Base-by-base conservation (phyloP, 495 filamentous ascomycete species). In the Aspergillus cristatus region DNA sequence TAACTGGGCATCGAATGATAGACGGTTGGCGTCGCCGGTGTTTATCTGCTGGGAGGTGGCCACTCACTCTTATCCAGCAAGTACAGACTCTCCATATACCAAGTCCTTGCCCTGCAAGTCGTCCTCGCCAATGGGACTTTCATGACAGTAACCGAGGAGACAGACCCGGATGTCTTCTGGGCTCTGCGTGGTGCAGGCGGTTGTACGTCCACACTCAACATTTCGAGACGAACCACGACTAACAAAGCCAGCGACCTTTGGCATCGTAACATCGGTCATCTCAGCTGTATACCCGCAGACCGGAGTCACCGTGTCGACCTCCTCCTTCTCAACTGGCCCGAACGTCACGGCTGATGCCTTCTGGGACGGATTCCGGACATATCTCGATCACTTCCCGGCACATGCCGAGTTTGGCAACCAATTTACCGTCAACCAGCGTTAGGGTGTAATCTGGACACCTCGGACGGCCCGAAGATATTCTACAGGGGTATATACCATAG, bases 161-260 rank as follows among this genome's bases (percentile, higher is more conserved):
- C 54, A 24, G 65, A 81, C 40, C 41, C 70, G 0, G 79, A 82
- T 29, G 69, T 81, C 7, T 84, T 79, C 64, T 82, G 71, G 47
- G 70, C 70, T 14, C 49, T 78, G 18, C 45, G 57, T 31, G 58
- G 58, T 28, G 58, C 55, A 14, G 58, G 58, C 33, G 58, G 53
- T 28, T 42, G 24, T 50, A 36, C 24, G 40, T 35, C 29, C 14
- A 18, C 7, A 4, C 15, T 33, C 20, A 14, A 18, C 20, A 17
- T 18, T 8, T 15, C 4, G 4, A 8, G 8, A 24, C 20, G 20
- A 24, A 24, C 8, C 8, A n/a, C 1, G 6, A 18, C 33, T 18
- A 3, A 33, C 15, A 28, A 2, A 5, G 1, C 24, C 13, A 51
- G 46, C 42, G 24, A 73, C 70, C 28, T 79, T 60, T 38, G 74